Evolutionary conservation across 1,139 yeast species (phyloP).

Genomic region (Arxiozyma slooffiae): DNA sequence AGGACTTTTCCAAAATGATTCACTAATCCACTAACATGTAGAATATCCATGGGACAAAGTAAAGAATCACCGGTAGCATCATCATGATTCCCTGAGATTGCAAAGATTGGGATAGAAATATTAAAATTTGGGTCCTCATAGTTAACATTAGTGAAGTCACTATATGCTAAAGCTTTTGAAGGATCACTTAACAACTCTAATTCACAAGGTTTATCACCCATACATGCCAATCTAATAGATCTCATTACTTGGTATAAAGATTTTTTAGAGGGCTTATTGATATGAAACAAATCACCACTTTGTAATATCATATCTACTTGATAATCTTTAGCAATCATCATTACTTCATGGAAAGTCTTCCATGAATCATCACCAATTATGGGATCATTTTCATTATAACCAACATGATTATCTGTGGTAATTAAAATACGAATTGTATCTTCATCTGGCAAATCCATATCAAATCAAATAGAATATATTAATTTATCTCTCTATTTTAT

Average conservation of each 20-base stretch:
- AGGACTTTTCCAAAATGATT: conserved; percentile 84
- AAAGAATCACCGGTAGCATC: conserved; percentile 88
- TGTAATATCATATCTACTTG: conserved; percentile 88
- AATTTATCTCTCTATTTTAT: background rate
- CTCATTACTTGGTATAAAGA: conserved; percentile 77
- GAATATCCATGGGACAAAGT: conserved; percentile 78
- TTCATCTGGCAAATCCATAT: conserved; percentile 28
- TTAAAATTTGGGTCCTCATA: conserved; percentile 87
- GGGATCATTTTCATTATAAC: conserved; percentile 82
- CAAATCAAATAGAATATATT: background rate
- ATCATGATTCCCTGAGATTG: conserved; percentile 93
- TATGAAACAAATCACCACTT: conserved; percentile 88
- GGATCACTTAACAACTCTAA: conserved; percentile 80
- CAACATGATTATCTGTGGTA: conserved; percentile 96
- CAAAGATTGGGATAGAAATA: conserved; percentile 85
- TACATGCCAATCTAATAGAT: conserved; percentile 58
- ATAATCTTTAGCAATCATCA: conserved; percentile 55
- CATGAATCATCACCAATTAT: conserved; percentile 87
- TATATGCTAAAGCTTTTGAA: conserved; percentile 38
- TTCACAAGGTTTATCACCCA: conserved; percentile 85
- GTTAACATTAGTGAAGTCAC: conserved; percentile 59
- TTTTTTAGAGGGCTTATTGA: conserved; percentile 80
- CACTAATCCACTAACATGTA: conserved; percentile 71
- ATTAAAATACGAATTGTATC: conserved; percentile 67
- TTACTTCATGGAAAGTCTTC: conserved; percentile 75